phyloP scores from a whole-genome alignment of 257 asterid species.

The Cordia subcordata region DNA sequence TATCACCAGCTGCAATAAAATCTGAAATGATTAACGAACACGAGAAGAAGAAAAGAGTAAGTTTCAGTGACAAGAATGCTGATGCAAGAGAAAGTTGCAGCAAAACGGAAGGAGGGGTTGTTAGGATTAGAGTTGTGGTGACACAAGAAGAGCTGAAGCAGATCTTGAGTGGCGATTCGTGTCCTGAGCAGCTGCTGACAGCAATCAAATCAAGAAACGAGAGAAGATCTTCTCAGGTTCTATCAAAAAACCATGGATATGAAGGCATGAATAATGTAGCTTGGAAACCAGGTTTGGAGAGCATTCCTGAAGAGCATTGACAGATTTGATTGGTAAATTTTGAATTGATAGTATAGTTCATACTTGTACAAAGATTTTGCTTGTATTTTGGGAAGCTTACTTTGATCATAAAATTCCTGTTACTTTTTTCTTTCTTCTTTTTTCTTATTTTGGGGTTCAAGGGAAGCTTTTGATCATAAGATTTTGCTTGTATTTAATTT shows the following conservation, averaged over 20 bases:
- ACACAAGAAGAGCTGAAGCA: conserved; percentile 23
- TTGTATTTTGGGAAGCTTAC: too few relatives aligned
- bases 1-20: background rate
- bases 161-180: conserved; percentile 22
- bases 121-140: conserved; percentile 27
- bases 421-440: too few relatives aligned
- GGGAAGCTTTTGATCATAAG: too few relatives aligned
- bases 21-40: background rate
- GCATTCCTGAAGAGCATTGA: conserved; percentile 22
- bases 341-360: background rate
- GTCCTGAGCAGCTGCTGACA: conserved; percentile 11
- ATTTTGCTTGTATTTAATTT: too few relatives aligned
- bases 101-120: conserved; percentile 7
- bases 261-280: background rate
- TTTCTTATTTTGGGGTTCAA: too few relatives aligned
- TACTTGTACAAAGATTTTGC: background rate
- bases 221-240: background rate
- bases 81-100: background rate
- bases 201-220: conserved; percentile 9
- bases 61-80: conserved; percentile 10
- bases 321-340: background rate
- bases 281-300: conserved; percentile 26
- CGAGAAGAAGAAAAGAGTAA: conserved; percentile 4
- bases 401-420: too few relatives aligned
- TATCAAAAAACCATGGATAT: background rate